Conservation (phyloP, 225 moss, liverwort and hornwort genomes). For the Polytrichum formosum region DNA sequence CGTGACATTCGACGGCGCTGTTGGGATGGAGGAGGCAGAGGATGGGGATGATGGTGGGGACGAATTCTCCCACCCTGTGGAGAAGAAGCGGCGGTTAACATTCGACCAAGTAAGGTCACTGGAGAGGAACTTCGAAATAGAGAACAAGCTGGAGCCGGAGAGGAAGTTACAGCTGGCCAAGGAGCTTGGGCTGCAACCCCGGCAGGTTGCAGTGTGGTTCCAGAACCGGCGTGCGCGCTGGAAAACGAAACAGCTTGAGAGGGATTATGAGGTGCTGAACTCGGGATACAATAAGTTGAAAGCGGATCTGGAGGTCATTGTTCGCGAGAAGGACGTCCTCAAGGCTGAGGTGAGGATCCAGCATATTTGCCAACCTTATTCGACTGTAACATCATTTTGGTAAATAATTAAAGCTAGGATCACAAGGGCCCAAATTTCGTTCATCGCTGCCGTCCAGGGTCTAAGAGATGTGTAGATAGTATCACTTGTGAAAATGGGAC, state of each 20-base stretch:
- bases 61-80: slow-evolving; percentile 57
- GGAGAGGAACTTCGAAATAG: slow-evolving; percentile 77
- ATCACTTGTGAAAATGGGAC: neutral
- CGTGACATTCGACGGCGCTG: slow-evolving; percentile 53
- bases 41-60: slow-evolving; percentile 59
- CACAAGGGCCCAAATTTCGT: neutral
- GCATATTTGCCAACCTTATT: neutral
- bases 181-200: slow-evolving; percentile 76
- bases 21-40: slow-evolving; percentile 44
- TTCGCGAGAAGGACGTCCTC: slow-evolving; percentile 56
- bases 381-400: too few species aligned
- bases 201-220: slow-evolving; percentile 85
- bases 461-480: too few species aligned
- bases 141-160: slow-evolving; percentile 87
- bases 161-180: slow-evolving; percentile 83
- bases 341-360: slow-evolving; percentile 50
- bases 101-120: slow-evolving; percentile 78
- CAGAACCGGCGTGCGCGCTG: slow-evolving; percentile 84
- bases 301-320: slow-evolving; percentile 40
- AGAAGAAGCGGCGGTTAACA: slow-evolving; percentile 73
- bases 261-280: slow-evolving; percentile 77
- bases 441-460: neutral
- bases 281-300: slow-evolving; percentile 59
- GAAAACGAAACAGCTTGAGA: slow-evolving; percentile 86
- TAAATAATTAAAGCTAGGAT: neutral